These are phyloP conservation scores for Lodderomyces theae DNA, from an alignment of 1,139 yeast genomes.

Conservation along the genomic window DNA sequence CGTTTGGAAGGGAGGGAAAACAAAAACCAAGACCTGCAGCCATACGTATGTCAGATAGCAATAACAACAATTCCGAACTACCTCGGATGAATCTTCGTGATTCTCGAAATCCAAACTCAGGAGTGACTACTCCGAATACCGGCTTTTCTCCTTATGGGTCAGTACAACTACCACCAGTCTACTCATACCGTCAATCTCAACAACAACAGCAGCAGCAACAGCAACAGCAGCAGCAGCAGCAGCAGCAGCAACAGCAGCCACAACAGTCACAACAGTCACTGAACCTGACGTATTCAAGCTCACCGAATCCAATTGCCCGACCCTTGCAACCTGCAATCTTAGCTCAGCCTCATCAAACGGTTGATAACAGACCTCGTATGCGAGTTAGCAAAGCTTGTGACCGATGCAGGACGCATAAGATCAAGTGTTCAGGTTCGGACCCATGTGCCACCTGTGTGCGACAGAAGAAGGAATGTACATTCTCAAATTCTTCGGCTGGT, in stretches of 20 bases:
- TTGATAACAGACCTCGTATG: conserved; percentile 23
- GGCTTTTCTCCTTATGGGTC: conserved; percentile 5
- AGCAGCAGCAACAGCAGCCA: too few relatives aligned
- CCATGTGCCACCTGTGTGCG: conserved; percentile 55
- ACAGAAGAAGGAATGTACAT: conserved; percentile 42
- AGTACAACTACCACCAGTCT: conserved; percentile 8
- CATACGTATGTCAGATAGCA: not conserved
- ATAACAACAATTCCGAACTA: not conserved
- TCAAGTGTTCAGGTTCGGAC: conserved; percentile 56
- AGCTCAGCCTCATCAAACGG: conserved; percentile 1
- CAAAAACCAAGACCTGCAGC: too few relatives aligned
- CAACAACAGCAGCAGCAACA: conserved; percentile 8
- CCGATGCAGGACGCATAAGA: conserved; percentile 57
- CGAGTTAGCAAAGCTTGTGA: conserved; percentile 62
- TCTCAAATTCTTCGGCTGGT: conserved; percentile 2
- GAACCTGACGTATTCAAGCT: not conserved
- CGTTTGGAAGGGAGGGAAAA: too few relatives aligned
- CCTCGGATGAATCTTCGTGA: conserved; percentile 1
- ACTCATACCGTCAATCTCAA: conserved; percentile 6
- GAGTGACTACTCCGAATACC: not conserved
- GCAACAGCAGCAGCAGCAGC: conserved; percentile 1
- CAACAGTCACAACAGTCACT: conserved; percentile 3
- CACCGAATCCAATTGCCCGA: conserved; percentile 4
- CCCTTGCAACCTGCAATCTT: conserved; percentile 4
- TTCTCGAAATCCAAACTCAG: not conserved